Base-by-base conservation (phyloP, 768 basidiomycete genomes). In the Tulasnella sp. region DNA sequence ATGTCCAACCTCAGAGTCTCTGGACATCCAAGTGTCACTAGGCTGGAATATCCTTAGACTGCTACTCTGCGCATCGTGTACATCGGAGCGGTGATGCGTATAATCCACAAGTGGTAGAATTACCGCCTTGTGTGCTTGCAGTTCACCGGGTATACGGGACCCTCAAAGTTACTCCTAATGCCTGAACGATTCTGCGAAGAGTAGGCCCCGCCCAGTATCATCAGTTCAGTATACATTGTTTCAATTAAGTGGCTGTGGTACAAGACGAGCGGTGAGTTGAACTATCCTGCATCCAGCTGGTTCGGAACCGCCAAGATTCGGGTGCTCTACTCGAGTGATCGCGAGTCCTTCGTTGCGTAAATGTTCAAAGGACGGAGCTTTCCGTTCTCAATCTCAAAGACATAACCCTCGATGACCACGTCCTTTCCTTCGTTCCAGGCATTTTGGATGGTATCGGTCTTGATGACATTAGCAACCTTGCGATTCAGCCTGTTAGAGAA, bases 321-420 rank as follows among this genome's bases (percentile, higher is more conserved):
- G 54, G 22, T n/a, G 11, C 22, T 58, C 29, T 58, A 58, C 54
- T n/a, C 5, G 17, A 58, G n/a, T n/a, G n/a, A n/a, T n/a, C n/a
- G 22, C 25, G 54, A n/a, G 12, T 58, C 54, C 54, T 58, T 58
- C 17, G 54, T n/a, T 58, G 72, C 75, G 29, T 77, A 76, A 52
- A 80, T 75, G 15, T 77, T 78, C 29, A 93, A 82, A 79, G 92
- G 90, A 80, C 83, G 85, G 79, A 93, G 80, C 74, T 83, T 83
- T 11, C 91, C 92, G 45, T 83, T 85, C 49, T 84, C 84, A 78
- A 92, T 83, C 52, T 91, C 87, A 79, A 91, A 91, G 17, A 93
- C 87, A 90, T 88, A 91, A 45, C 91, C 91, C 78, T 93, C 91
- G 6, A 93, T 87, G 81, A 91, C 76, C 31, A 75, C 82, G 8